Conservation (phyloP, 2,329 filamentous ascomycete genomes). For the Pestalotiopsis sp. region DNA sequence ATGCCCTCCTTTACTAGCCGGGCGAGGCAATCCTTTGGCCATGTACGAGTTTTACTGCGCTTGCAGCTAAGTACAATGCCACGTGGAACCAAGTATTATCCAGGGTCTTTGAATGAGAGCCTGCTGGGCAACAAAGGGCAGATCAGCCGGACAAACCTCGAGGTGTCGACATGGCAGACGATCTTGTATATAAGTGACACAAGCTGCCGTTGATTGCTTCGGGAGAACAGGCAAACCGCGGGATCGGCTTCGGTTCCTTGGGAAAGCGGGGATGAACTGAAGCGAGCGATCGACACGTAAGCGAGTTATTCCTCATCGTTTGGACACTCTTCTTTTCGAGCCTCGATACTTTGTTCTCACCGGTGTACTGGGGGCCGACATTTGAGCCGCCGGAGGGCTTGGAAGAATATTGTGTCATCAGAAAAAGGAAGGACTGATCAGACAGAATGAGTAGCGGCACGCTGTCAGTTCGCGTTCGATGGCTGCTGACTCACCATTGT, state of each 20-base stretch:
- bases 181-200: background rate
- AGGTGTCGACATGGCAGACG: background rate
- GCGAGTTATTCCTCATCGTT: background rate
- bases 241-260: background rate
- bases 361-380: background rate
- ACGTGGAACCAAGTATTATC: slow-evolving; percentile 11
- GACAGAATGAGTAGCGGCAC: background rate
- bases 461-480: background rate
- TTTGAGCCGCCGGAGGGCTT: background rate
- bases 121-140: background rate
- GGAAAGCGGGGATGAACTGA: background rate
- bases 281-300: slow-evolving; percentile 1
- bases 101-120: background rate
- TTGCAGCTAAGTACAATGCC: background rate
- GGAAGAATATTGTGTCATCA: background rate
- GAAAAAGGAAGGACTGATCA: background rate
- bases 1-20: background rate
- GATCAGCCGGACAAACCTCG: background rate
- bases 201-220: background rate
- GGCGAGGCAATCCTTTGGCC: background rate
- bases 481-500: background rate
- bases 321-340: background rate
- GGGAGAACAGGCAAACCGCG: background rate
- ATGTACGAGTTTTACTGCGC: background rate
- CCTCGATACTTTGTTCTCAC: background rate